Conservation (phyloP, 2,329 filamentous ascomycete genomes). For the Calycina marina region DNA sequence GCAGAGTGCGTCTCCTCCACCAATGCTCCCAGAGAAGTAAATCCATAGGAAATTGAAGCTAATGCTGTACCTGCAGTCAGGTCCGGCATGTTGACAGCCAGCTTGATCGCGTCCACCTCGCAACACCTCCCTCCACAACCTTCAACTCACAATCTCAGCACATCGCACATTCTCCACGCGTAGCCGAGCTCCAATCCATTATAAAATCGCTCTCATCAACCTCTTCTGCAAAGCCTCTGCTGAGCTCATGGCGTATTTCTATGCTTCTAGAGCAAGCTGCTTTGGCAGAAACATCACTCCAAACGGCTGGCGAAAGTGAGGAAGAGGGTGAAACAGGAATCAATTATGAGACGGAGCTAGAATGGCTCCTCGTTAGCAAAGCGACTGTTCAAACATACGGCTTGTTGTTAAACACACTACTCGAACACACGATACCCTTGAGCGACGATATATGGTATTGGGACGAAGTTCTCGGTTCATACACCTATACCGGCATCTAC, state of each 20-base stretch:
- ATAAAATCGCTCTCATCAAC: constrained; percentile 59
- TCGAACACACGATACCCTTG: constrained; percentile 72
- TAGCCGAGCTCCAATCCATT: constrained; percentile 50
- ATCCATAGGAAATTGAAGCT: too few species aligned
- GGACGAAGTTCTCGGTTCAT: constrained; percentile 74
- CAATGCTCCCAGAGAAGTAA: too few species aligned
- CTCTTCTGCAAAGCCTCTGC: constrained; percentile 45
- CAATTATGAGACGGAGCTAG: constrained; percentile 60
- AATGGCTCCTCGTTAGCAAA: constrained; percentile 86
- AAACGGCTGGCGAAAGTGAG: constrained; percentile 22
- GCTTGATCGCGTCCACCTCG: constrained; percentile 46
- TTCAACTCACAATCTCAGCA: constrained; percentile 12
- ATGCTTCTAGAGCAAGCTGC: constrained; percentile 48
- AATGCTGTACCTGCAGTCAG: constrained; percentile 25
- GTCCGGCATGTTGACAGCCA: constrained; percentile 49
- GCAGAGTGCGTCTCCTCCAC: constrained; percentile 26
- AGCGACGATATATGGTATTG: constrained; percentile 90
- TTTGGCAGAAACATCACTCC: constrained; percentile 28
- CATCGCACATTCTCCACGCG: constrained; percentile 32
- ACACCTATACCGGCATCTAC: constrained; percentile 67
- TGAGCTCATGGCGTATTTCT: constrained; percentile 45
- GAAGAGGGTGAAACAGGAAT: constrained; percentile 24
- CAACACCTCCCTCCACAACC: constrained; percentile 28
- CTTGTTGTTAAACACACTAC: constrained; percentile 56
- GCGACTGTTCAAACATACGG: constrained; percentile 86